Conservation (phyloP, 345 rosid species). For the Citrus mangshanensis region DNA sequence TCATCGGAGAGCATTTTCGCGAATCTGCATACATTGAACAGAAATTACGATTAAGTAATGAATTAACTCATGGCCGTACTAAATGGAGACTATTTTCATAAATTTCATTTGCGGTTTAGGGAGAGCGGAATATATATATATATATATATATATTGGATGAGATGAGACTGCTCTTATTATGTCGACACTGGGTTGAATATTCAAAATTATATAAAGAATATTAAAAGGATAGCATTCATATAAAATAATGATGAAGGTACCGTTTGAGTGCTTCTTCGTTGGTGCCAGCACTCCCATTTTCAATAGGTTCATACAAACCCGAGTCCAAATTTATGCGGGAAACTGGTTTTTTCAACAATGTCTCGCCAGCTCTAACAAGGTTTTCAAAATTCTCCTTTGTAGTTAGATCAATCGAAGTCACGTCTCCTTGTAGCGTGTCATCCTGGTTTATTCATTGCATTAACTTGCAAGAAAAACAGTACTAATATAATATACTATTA, state of each 20-base stretch:
- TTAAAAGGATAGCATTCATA: neutral
- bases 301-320: conserved; percentile 49
- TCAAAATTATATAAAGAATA: no score
- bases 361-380: conserved; percentile 45
- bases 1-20: conserved; percentile 55
- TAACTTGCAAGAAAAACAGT: neutral
- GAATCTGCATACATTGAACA: conserved; percentile 25
- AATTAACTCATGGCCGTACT: neutral
- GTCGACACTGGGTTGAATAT: neutral
- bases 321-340: conserved; percentile 39
- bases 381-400: conserved; percentile 49
- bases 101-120: no score
- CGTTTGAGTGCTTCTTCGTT: conserved; percentile 55
- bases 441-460: conserved; percentile 19
- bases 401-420: conserved; percentile 41
- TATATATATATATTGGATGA: no score
- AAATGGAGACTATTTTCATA: neutral
- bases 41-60: neutral
- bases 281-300: conserved; percentile 41
- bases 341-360: conserved; percentile 39
- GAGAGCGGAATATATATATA: no score
- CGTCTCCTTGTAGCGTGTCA: conserved; percentile 46
- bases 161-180: no score
- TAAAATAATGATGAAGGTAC: conserved; percentile 18
- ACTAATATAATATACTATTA: neutral